Base-by-base conservation (phyloP, 768 basidiomycete genomes). In the Russula foetens region DNA sequence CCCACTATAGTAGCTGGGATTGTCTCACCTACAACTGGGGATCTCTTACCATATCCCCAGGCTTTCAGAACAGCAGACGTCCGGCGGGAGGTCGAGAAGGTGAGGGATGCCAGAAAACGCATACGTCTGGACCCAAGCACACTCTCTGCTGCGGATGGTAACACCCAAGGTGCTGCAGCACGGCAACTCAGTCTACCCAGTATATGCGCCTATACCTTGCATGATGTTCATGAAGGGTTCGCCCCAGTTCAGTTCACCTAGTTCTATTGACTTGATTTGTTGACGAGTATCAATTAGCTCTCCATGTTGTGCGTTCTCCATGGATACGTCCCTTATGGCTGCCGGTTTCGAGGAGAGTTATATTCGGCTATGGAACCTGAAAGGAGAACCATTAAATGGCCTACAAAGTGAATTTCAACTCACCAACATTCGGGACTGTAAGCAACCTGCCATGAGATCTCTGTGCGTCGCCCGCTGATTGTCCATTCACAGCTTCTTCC, bases 271-370 rank as follows among this genome's bases (percentile, higher is more conserved):
- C 43, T 38, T 24, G 26, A 62, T 39, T 57, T 33, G 46, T 21
- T 19, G 23, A 46, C 51, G 56, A 33, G 31, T 51, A 54, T 53
- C 58, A 53, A 52, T 7, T 66, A 98, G 96, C 28, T 79, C 88
- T 3, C 89, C 94, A 6, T 92, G 89, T 67, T 86, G 85, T 59
- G 83, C 86, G 19, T 98, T 98, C 69, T 98, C 97, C 29, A 80
- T 81, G 43, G 97, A 99, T 72, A 88, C 87, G 0, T 88, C 95
- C 8, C 72, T 98, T 12, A 84, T 99, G 83, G 97, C 96, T 1
- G 90, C 88, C 47, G 97, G 97, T 3, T 98, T 97, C 70, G 83
- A 91, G 26, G 95, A 99, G 73, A 98, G 94, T 68, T 95, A 92
- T 69, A 89, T 98, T 62, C 82, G 93, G 46, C 66, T 99, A 63